A percentile compares a stretch with the other conserved stretches of the same genome.
These are phyloP conservation scores for Medakamo hakoo DNA, from an alignment of 139 green algal genomes.

Conservation along the genomic window DNA sequence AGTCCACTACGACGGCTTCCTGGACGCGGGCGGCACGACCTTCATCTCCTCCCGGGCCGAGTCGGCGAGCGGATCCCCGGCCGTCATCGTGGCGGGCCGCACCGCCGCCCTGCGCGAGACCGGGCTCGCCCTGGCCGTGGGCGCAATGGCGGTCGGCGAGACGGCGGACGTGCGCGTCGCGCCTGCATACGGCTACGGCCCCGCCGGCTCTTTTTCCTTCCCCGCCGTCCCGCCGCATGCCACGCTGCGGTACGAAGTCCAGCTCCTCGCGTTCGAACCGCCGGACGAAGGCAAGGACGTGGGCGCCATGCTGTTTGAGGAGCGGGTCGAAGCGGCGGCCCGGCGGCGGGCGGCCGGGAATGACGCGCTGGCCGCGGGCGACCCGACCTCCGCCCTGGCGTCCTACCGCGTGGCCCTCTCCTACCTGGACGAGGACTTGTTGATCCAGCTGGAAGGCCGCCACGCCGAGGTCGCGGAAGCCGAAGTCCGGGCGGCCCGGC, in stretches of 20 bases:
- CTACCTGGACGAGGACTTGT: conserved; percentile 61
- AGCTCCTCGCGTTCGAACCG: conserved; percentile 50
- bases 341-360: conserved; percentile 45
- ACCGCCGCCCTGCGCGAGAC: conserved; percentile 24
- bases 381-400: conserved; percentile 25
- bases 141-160: conserved; percentile 47
- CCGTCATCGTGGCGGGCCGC: conserved; percentile 39
- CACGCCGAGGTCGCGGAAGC: conserved; percentile 39
- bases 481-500: conserved; percentile 23
- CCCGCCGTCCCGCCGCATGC: conserved; percentile 46
- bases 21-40: conserved; percentile 17
- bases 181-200: conserved; percentile 26
- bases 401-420: conserved; percentile 52
- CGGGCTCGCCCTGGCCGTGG: conserved; percentile 42
- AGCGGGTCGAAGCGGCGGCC: conserved; percentile 51
- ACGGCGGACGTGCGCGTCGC: conserved; percentile 25
- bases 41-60: conserved; percentile 52
- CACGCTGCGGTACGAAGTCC: conserved; percentile 46
- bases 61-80: conserved; percentile 16
- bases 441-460: conserved; percentile 58
- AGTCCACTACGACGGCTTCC: conserved; percentile 51
- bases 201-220: conserved; percentile 60
- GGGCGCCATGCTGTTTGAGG: conserved; percentile 14
- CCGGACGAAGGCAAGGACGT: conserved; percentile 14
- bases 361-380: conserved; percentile 30